Conservation (phyloP, 1,139 yeast species). For the Candida frijolesensis region DNA sequence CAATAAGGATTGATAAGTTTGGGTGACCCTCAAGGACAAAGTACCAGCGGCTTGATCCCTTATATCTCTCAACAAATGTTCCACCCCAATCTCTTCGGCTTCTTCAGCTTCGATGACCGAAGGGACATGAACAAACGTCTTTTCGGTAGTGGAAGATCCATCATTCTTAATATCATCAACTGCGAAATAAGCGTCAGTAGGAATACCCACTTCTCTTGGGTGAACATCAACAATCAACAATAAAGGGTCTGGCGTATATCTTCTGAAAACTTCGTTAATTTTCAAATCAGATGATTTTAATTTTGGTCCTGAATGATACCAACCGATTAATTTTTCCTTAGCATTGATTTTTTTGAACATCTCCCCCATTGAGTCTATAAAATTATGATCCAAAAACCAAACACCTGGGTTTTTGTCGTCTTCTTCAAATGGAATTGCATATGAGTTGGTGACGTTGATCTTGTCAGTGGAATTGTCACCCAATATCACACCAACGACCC, state of each 20-base stretch:
- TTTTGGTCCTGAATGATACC: constrained; percentile 99
- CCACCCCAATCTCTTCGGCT: constrained; percentile 99
- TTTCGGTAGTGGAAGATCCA: constrained; percentile 92
- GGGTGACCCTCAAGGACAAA: constrained; percentile 81
- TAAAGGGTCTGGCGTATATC: constrained; percentile 80
- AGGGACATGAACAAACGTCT: constrained; percentile 91
- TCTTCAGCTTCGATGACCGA: constrained; percentile 95
- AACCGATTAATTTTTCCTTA: constrained; percentile 91
- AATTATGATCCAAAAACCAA: constrained; percentile 97
- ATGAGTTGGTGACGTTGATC: constrained; percentile 72
- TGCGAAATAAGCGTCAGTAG: constrained; percentile 94
- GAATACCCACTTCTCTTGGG: constrained; percentile 80
- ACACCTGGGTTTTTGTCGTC: constrained; percentile 92
- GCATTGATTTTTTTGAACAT: constrained; percentile 98
- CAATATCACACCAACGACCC: constrained; percentile 92
- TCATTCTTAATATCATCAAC: constrained; percentile 95
- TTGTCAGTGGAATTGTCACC: constrained; percentile 71
- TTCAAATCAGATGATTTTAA: constrained; percentile 84
- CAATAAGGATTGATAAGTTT: constrained; percentile 83
- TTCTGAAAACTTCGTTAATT: constrained; percentile 86
- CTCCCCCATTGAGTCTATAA: constrained; percentile 93
- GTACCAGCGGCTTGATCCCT: constrained; percentile 97
- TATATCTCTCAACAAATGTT: constrained; percentile 89
- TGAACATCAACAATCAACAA: constrained; percentile 90
- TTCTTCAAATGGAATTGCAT: constrained; percentile 95